These are phyloP conservation scores for Aspergillus brunneoviolaceus DNA, from an alignment of 2,329 filamentous ascomycete species.

Conservation along the genomic window DNA sequence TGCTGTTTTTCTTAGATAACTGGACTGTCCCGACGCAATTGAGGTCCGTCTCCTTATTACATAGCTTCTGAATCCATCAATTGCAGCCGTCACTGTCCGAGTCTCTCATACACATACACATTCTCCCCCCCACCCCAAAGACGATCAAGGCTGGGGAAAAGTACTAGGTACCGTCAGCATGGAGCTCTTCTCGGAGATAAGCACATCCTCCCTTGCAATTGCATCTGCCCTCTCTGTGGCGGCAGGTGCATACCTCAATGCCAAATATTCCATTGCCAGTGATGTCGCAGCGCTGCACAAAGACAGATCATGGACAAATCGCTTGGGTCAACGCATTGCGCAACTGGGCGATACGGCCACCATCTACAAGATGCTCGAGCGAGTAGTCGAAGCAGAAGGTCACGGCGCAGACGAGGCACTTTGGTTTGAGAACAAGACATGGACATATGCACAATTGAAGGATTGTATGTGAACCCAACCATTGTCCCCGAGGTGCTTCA, in stretches of 20 bases:
- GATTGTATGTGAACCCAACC: slow-evolving; percentile 33
- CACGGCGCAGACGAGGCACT: slow-evolving; percentile 42
- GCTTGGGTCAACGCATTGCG: slow-evolving; percentile 37
- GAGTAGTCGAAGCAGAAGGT: slow-evolving; percentile 41
- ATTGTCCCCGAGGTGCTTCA: neutral
- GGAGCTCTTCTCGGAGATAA: slow-evolving; percentile 31
- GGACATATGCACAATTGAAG: slow-evolving; percentile 49
- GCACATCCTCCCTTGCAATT: slow-evolving; percentile 30
- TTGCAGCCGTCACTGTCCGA: neutral
- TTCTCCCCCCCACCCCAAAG: too few species aligned
- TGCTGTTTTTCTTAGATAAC: neutral
- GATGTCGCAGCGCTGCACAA: slow-evolving; percentile 39
- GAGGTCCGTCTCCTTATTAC: neutral
- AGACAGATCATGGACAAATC: slow-evolving; percentile 35
- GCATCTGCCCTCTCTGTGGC: slow-evolving; percentile 38
- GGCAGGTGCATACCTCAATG: slow-evolving; percentile 45
- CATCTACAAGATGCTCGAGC: slow-evolving; percentile 46
- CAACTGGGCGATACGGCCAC: slow-evolving; percentile 42
- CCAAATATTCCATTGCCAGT: slow-evolving; percentile 42
- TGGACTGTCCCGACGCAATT: neutral
- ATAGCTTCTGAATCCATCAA: neutral
- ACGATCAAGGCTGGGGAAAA: neutral
- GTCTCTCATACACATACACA: neutral
- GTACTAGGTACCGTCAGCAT: slow-evolving; percentile 14
- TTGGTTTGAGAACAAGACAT: slow-evolving; percentile 51